Percentiles rank a stretch among this genome's conserved stretches.
Conservation (phyloP, 306 rosid genomes). For the Fagus crenata region DNA sequence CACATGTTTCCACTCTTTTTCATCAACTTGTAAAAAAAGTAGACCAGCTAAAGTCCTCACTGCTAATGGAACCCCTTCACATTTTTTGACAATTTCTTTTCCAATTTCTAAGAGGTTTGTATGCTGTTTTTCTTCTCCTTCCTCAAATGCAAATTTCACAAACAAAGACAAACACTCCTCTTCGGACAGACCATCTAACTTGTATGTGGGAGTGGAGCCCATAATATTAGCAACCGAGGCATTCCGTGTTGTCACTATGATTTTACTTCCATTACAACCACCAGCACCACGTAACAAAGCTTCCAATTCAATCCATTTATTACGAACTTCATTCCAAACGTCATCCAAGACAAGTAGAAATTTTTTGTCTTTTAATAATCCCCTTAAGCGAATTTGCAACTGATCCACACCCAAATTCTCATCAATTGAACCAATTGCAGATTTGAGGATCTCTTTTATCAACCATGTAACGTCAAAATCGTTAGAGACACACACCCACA, state of each 20-base stretch:
- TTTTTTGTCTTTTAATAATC: no score
- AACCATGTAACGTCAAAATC: no score
- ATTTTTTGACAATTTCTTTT: slow-evolving; percentile 14
- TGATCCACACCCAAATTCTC: no score
- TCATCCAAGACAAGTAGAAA: no score
- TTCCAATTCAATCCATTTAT: no score
- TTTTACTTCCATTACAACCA: not conserved
- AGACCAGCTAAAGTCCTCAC: slow-evolving; percentile 21
- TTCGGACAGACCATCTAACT: not conserved
- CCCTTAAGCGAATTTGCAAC: no score
- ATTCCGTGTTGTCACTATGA: not conserved
- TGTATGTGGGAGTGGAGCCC: not conserved
- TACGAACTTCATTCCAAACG: no score
- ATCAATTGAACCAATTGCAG: no score
- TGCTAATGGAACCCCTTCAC: slow-evolving; percentile 26
- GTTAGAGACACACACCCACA: no score
- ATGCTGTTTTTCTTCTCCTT: not conserved
- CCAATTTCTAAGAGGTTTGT: slow-evolving; percentile 15
- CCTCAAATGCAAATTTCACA: slow-evolving; percentile 20
- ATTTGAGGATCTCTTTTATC: no score
- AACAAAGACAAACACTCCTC: slow-evolving; percentile 21
- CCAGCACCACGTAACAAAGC: no score
- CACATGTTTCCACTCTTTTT: not conserved
- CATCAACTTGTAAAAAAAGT: not conserved
- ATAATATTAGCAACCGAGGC: not conserved